Conservation (phyloP, 2,329 filamentous ascomycete genomes). For the Macrophomina tecta region DNA sequence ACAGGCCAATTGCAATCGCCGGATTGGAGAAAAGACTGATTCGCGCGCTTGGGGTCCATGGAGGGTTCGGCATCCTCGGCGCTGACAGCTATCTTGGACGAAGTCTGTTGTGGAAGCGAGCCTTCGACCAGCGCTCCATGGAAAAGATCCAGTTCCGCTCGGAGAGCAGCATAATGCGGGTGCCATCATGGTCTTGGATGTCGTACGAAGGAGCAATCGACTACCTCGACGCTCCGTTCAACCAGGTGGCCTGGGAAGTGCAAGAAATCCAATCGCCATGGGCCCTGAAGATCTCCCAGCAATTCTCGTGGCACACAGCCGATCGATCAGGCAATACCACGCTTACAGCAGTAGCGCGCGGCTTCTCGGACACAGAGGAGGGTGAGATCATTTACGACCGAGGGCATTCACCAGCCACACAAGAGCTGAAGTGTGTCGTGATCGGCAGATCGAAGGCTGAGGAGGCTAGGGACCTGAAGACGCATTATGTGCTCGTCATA, state of each 20-base stretch:
- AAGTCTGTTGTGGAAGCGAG: slow-evolving; percentile 1
- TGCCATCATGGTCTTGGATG: slow-evolving; percentile 25
- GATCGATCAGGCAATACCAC: neutral
- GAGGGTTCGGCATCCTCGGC: slow-evolving; percentile 42
- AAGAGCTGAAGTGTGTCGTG: no score
- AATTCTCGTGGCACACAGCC: neutral
- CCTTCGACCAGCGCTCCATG: neutral
- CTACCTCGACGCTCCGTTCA: slow-evolving; percentile 22
- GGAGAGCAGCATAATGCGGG: neutral
- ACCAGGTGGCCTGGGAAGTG: slow-evolving; percentile 7
- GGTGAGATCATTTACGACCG: no score
- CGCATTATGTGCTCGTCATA: no score
- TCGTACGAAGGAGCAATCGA: slow-evolving; percentile 28
- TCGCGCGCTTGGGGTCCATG: slow-evolving; percentile 32
- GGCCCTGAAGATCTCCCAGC: neutral
- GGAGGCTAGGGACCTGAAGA: no score
- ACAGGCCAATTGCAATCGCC: slow-evolving; percentile 42
- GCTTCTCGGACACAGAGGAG: no score
- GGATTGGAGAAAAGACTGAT: slow-evolving; percentile 42
- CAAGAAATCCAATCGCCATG: neutral
- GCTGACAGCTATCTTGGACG: neutral
- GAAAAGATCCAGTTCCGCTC: neutral
- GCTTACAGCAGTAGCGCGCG: neutral
- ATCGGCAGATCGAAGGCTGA: no score
- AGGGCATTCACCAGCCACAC: no score